phyloP scores from a whole-genome alignment of 768 basidiomycete species.

The Suillus brevipes region DNA sequence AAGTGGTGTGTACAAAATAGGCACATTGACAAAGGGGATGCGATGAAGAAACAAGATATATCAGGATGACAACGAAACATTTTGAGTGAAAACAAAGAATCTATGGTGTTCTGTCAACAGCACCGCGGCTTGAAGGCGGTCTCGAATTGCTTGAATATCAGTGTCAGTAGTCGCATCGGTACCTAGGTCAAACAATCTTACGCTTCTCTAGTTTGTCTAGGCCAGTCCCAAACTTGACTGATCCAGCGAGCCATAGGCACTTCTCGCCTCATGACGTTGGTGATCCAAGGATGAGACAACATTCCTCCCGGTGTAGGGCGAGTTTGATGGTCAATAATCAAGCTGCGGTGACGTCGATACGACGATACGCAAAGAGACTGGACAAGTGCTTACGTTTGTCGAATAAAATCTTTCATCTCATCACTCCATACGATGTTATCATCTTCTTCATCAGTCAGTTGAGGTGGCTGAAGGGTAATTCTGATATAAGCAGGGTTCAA shows the following conservation, averaged over 20 bases:
- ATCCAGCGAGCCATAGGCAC: conserved; percentile 91
- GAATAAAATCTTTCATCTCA: conserved; percentile 91
- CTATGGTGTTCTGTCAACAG: conserved; percentile 5
- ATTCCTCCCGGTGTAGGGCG: conserved; percentile 85
- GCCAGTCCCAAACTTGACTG: conserved; percentile 81
- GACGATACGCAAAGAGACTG: conserved; percentile 9
- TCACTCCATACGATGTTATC: conserved; percentile 61
- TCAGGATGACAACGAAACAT: neutral
- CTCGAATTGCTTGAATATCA: neutral
- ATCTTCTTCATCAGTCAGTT: conserved; percentile 72
- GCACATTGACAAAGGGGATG: neutral
- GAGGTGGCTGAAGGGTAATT: conserved; percentile 59
- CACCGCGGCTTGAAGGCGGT: conserved; percentile 8
- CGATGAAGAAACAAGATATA: conserved; percentile 8
- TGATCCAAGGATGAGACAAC: conserved; percentile 83
- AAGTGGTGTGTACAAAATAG: conserved; percentile 1
- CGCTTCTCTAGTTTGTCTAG: conserved; percentile 36
- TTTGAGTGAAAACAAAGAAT: conserved; percentile 1
- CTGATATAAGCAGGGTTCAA: conserved; percentile 21
- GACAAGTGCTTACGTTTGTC: conserved; percentile 56
- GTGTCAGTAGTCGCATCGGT: neutral
- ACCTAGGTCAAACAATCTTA: conserved; percentile 13
- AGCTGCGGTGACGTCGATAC: conserved; percentile 39
- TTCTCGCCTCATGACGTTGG: conserved; percentile 72
- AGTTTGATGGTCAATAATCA: conserved; percentile 64